Conservation (phyloP, 2,329 filamentous ascomycete species). For the Botrytis aclada region DNA sequence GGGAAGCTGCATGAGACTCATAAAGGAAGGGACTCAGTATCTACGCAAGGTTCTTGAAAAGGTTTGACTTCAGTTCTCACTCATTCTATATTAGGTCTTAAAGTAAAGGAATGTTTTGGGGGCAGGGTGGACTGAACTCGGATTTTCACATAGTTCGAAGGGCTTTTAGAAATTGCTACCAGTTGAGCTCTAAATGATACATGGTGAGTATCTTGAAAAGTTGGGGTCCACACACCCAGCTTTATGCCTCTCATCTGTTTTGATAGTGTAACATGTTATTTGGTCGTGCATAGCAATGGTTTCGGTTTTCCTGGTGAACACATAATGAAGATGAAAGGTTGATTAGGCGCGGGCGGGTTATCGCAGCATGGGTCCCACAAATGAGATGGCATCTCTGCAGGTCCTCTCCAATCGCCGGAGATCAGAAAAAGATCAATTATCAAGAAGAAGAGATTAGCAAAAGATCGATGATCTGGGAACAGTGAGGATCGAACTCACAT, state of each 20-base stretch:
- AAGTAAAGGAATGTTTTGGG: background rate
- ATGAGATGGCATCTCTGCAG: background rate
- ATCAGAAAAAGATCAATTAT: background rate
- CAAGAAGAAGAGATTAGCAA: background rate
- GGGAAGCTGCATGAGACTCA: background rate
- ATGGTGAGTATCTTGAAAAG: background rate
- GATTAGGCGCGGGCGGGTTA: background rate
- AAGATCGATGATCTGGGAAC: background rate
- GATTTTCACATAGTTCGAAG: background rate
- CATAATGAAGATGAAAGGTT: background rate
- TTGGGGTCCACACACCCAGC: background rate
- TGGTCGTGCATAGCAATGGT: background rate
- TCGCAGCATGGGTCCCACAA: background rate
- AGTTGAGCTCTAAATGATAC: background rate
- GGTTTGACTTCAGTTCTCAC: too few relatives aligned
- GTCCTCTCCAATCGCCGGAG: background rate
- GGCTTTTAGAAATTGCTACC: background rate
- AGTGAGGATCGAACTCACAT: background rate
- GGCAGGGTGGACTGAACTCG: rapidly evolving
- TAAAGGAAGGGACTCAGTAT: background rate
- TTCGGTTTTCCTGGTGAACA: background rate
- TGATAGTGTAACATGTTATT: background rate
- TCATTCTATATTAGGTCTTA: too few relatives aligned
- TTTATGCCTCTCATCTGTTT: background rate
- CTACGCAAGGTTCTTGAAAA: too few relatives aligned